Conservation (phyloP, 345 rosid genomes). For the Brassica incana region DNA sequence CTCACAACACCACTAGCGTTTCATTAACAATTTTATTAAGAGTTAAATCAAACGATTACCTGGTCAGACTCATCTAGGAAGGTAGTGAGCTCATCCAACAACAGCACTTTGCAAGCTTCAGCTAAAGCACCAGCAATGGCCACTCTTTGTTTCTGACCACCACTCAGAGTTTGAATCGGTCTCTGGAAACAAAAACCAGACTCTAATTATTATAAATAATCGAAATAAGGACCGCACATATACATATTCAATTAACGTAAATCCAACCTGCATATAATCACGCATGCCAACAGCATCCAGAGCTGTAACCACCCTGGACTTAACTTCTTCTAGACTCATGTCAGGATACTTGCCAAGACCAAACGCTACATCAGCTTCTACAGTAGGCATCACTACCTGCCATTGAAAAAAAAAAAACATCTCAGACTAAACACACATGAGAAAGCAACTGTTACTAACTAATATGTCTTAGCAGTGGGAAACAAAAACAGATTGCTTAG, state of each 20-base stretch:
- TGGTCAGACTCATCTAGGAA: constrained; percentile 86
- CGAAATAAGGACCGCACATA: no score
- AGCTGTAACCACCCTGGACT: constrained; percentile 63
- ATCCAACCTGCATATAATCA: constrained; percentile 48
- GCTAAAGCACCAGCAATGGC: constrained; percentile 98
- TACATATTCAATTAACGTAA: not conserved
- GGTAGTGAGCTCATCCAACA: constrained; percentile 93
- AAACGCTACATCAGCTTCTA: constrained; percentile 91
- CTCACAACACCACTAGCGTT: not conserved
- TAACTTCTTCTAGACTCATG: constrained; percentile 58
- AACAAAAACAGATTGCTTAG: not conserved
- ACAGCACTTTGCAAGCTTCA: constrained; percentile 82
- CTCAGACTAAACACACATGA: not conserved
- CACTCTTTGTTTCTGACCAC: constrained; percentile 95
- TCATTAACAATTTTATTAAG: not conserved
- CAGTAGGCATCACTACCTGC: constrained; percentile 98
- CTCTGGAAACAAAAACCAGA: constrained; percentile 50
- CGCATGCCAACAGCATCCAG: constrained; percentile 81
- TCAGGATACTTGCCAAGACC: constrained; percentile 77
- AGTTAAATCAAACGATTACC: constrained; percentile 40
- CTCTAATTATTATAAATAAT: not conserved
- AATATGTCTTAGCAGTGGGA: not conserved
- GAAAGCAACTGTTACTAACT: not conserved
- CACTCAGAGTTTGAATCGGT: constrained; percentile 93
- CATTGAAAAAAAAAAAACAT: not conserved